These are phyloP conservation scores for Fraxinus ornus DNA, from an alignment of 305 asterid genomes.

Conservation along the genomic window DNA sequence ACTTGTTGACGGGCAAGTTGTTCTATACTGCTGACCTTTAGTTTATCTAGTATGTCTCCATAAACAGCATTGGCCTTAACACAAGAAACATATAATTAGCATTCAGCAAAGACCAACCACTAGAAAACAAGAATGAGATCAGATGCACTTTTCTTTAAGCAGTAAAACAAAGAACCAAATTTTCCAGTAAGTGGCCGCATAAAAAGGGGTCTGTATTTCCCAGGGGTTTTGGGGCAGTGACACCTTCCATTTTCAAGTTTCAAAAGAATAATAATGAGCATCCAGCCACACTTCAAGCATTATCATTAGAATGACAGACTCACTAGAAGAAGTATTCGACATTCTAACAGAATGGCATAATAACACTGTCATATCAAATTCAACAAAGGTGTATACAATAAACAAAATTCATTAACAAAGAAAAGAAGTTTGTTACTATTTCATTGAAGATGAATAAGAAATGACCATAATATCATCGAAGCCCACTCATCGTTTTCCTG, in stretches of 20 bases:
- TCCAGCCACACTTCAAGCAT: not conserved
- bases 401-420: not conserved
- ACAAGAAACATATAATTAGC: conserved; percentile 16
- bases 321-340: not conserved
- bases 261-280: not conserved
- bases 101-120: not conserved
- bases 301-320: not conserved
- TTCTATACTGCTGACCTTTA: conserved; percentile 56
- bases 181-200: not conserved
- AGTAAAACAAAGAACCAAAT: not conserved
- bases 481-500: not conserved
- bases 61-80: conserved; percentile 77
- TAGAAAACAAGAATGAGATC: not conserved
- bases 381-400: not conserved
- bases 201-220: not conserved
- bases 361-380: not conserved
- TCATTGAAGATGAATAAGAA: not conserved
- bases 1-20: conserved; percentile 83
- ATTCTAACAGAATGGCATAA: not conserved
- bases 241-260: not conserved
- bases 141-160: not conserved
- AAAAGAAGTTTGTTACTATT: not conserved
- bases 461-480: not conserved
- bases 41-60: conserved; percentile 59
- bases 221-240: not conserved